Evolutionary conservation across 202 grass and related monocot genomes (phyloP).

Genomic region (Brachypodium distachyon): DNA sequence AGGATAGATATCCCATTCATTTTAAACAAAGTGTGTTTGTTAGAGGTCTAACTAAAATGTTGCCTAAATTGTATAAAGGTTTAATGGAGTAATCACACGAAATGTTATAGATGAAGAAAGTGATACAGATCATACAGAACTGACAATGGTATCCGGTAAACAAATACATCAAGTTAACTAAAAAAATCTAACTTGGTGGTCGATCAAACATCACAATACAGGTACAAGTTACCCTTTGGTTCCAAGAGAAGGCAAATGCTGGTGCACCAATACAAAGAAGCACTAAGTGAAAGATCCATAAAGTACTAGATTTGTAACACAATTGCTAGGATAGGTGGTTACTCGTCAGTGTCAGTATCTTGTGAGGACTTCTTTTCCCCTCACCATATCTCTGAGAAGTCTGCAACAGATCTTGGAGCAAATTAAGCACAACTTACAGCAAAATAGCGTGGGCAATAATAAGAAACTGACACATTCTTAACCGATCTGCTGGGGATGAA

Average conservation of each 20-base stretch:
- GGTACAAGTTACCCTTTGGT: conserved; percentile 7
- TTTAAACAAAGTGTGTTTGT: neutral
- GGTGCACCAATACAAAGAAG: conserved; percentile 6
- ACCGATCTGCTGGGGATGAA: neutral
- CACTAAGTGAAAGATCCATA: conserved; percentile 8
- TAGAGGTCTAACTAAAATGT: neutral
- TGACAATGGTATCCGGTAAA: neutral
- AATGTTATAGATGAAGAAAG: neutral
- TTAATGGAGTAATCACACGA: neutral
- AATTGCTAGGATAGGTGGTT: neutral
- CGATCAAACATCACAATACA: neutral
- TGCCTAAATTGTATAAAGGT: neutral
- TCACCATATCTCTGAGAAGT: neutral
- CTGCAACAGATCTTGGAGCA: conserved; percentile 16
- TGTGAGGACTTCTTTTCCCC: conserved; percentile 2
- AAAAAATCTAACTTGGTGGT: neutral
- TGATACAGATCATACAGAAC: neutral
- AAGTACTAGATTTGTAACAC: conserved; percentile 7
- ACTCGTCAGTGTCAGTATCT: conserved; percentile 24
- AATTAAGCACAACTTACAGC: no score
- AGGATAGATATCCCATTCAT: neutral
- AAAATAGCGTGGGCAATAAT: neutral
- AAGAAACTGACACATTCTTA: neutral
- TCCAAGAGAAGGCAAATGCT: conserved; percentile 7
- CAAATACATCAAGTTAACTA: neutral